Evolutionary conservation across 2,329 filamentous ascomycete genomes (phyloP), one percentile per base, ranked within the genome.

Genomic region (Calycina herbarum): DNA sequence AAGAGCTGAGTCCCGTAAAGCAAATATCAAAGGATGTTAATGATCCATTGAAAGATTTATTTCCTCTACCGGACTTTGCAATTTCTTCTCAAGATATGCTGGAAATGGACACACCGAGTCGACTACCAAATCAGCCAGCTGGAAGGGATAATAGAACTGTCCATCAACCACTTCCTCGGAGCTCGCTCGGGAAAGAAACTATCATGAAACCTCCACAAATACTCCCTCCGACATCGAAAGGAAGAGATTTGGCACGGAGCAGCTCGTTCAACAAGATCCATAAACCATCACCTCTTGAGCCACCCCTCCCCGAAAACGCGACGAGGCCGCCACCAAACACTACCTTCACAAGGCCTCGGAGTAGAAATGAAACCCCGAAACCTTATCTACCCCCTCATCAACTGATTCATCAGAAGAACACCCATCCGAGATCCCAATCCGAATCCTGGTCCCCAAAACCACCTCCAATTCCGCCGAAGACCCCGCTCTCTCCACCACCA

Each of bases 71-170:
- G 66, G 82, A 84, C 68, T 64, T 83, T 0, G 66, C 78, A 1
- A 71, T 83, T 8, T 83, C 82, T 1, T 80, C 82, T 3, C 80
- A 83, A 66, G 82, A 83, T 56, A 64, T 82, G n/a, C 73, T 73
- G 48, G 81, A 83, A 24, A 74, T 83, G 45, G 77, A 78, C 3
- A 69, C 72, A 5, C 71, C 73, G 8, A 66, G 64, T 59, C 68
- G 66, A 31, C 15, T 57, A 29, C 63, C 62, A n/a, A 54, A 54
- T 29, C 48, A 24, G 48, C 56, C 42, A 10, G 58, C 60, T 40
- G 20, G 31, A 58, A 13, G 11, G 27, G n/a, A 20, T 29, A 31
- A 61, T 13, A 24, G 33, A 51, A n/a, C 24, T 17, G 3, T 11
- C 33, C 3, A 59, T 54, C 20, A 61, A 38, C 31, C 29, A 54